Percentiles rank a stretch among this genome's conserved stretches.
Conservation (phyloP, 1,284 basidiomycete genomes). For the Austroboletus novae-zelandiae region DNA sequence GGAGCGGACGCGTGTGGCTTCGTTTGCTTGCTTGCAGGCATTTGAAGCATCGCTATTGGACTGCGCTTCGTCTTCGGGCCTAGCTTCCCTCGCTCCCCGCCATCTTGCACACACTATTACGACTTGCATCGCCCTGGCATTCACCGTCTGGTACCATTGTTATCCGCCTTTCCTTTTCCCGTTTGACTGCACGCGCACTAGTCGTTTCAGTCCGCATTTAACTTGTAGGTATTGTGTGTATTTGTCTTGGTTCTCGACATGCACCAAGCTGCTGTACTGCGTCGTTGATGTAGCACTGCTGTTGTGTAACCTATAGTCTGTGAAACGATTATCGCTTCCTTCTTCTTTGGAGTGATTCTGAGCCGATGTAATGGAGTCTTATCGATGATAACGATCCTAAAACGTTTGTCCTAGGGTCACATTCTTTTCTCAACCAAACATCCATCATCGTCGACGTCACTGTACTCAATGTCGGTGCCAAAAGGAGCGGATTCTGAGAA, state of each 20-base stretch:
- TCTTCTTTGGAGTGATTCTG: background rate
- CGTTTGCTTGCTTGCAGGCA: conserved; percentile 27
- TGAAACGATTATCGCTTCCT: conserved; percentile 26
- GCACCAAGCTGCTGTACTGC: conserved; percentile 30
- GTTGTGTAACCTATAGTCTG: conserved; percentile 28
- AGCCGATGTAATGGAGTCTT: background rate
- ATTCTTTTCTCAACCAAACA: no score
- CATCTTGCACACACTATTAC: conserved; percentile 12
- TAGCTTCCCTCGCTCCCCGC: conserved; percentile 1
- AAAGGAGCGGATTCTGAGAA: conserved; percentile 12
- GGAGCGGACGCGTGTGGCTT: conserved; percentile 5
- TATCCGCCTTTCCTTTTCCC: conserved; percentile 21
- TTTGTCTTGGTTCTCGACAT: conserved; percentile 27
- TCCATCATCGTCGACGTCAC: conserved; percentile 1
- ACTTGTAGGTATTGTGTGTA: conserved; percentile 36
- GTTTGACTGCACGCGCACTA: conserved; percentile 19
- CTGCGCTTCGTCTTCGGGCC: conserved; percentile 3
- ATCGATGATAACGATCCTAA: conserved; percentile 8
- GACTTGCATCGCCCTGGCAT: conserved; percentile 21
- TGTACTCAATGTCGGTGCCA: conserved; percentile 18
- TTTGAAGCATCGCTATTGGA: conserved; percentile 12
- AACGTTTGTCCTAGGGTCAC: no score
- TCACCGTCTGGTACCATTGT: conserved; percentile 20
- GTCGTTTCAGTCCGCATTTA: conserved; percentile 25
- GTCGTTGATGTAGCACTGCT: conserved; percentile 31